Evolutionary conservation across 257 asterid genomes (phyloP), one percentile per base, ranked within the genome.

Genomic region (Solanum piurae): DNA sequence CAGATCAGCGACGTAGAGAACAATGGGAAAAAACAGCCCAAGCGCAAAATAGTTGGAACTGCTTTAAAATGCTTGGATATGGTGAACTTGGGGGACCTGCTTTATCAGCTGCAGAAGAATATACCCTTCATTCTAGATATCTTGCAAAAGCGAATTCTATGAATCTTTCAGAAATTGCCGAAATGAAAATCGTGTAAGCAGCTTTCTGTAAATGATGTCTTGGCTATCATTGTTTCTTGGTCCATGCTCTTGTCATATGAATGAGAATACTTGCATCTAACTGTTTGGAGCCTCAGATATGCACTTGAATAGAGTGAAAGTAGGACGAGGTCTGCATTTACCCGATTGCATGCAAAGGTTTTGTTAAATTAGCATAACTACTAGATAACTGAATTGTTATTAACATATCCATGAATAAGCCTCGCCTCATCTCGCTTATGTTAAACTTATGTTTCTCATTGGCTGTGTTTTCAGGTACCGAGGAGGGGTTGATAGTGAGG

Each of bases 401-500:
- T 46, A 46, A 46, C 85, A 46, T 46, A 80, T 80, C 27, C 68
- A 27, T 46, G 16, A 79, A 29, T 44, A 80, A 25, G 66, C 34
- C 23, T 80, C n/a, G 1, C 69, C 29, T 64, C 72, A 64, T 33
- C 42, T 80, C 9, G 18, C 38, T 27, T 79, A 27, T 79, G 66
- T 44, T 79, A 44, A 79, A 79, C 85, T 46, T 80, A 80, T 46
- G 69, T 49, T 49, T 62, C 69, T 80, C 40, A 46, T 80, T 49
- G 84, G 13, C 85, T 80, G 23, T 29, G 85, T 80, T 91, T 89
- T 89, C 94, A 96, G 99, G 87, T 95, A 96, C 90, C 96, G 98
- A 40, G 98, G 99, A 88, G 99, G 99, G 86, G 94, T 95, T 60
- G 99, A 96, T 89, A 91, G 95, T 88, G 98, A 94, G 92, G 98